Conservation (phyloP, 192 early-diverging fungal species). For the Podila horticola region DNA sequence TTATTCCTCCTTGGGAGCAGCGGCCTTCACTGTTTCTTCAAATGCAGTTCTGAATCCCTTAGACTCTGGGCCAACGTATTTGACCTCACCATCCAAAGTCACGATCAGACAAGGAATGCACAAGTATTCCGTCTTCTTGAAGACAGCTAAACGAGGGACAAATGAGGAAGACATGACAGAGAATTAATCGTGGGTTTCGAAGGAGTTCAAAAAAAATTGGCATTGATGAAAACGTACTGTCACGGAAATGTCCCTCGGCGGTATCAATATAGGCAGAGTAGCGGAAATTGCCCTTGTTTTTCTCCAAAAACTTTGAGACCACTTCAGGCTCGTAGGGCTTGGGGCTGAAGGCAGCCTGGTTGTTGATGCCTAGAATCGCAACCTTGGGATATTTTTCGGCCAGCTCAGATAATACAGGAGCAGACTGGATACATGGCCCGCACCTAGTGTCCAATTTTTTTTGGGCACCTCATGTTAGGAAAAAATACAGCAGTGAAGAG, state of each 20-base stretch:
- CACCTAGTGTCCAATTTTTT: conserved; percentile 9
- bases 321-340: neutral
- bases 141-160: conserved; percentile 11
- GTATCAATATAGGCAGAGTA: conserved; percentile 29
- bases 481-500: neutral
- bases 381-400: conserved; percentile 26
- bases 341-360: conserved; percentile 15
- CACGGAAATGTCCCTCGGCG: conserved; percentile 13
- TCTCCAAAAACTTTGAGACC: conserved; percentile 24
- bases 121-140: conserved; percentile 21
- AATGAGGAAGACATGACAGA: neutral
- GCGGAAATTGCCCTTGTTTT: conserved; percentile 23
- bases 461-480: neutral
- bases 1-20: neutral
- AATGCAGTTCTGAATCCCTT: conserved; percentile 13
- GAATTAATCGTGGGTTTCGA: neutral
- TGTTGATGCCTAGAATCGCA: conserved; percentile 38
- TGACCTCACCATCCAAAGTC: conserved; percentile 21
- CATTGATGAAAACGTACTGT: conserved; percentile 14
- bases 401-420: conserved; percentile 30
- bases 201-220: neutral
- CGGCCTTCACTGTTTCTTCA: conserved; percentile 3
- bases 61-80: conserved; percentile 14
- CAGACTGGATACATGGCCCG: conserved; percentile 25
- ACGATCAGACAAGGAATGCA: conserved; percentile 37